Base-by-base conservation (phyloP, 768 basidiomycete genomes). In the Rhizopogon vesiculosus region DNA sequence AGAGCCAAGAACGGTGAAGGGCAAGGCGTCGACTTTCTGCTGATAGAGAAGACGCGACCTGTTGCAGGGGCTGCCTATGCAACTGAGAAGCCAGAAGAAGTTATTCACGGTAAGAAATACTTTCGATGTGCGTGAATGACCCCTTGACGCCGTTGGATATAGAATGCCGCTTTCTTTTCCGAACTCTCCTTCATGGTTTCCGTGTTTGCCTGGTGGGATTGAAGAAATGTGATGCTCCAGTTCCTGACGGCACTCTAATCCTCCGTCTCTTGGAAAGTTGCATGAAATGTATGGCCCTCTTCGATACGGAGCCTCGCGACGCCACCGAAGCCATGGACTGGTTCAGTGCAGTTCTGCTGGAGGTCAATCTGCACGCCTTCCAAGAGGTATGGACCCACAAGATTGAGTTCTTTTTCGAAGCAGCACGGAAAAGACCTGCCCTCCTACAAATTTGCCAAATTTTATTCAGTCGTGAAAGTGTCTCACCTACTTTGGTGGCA, bases 301-400 rank as follows among this genome's bases (percentile, higher is more conserved):
- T 91, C 66, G 90, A 89, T 55, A 77, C 84, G 5, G 81, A 87
- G 54, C 79, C 80, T 50, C 82, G 83, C 43, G 83, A 87, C 53
- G 77, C 79, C 54, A 81, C 86, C 51, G 94, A 98, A 66, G 86
- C 86, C 5, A 81, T 93, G 64, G 96, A 99, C 55, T 86, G 87
- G 79, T 74, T 89, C 50, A 82, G 82, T 5, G 80, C 83, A 22
- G 84, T 89, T 42, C 79, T 95, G 43, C 70, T 84, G 39, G 90
- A 94, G 67, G 82, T 95, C 62, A 90, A 97, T 64, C 77, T 90
- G 7, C 91, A 96, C 64, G 89, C 95, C 57, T 95, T 97, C 68
- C 90, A 96, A 69, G 93, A 97, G 72, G 91, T 98, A 33, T 96
- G 95, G 93, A 93, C 90, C 38, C 86, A 85, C 66, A 89, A 93